Evolutionary conservation across 306 rosid genomes (phyloP).

Genomic region (Aeschynomene evenia): DNA sequence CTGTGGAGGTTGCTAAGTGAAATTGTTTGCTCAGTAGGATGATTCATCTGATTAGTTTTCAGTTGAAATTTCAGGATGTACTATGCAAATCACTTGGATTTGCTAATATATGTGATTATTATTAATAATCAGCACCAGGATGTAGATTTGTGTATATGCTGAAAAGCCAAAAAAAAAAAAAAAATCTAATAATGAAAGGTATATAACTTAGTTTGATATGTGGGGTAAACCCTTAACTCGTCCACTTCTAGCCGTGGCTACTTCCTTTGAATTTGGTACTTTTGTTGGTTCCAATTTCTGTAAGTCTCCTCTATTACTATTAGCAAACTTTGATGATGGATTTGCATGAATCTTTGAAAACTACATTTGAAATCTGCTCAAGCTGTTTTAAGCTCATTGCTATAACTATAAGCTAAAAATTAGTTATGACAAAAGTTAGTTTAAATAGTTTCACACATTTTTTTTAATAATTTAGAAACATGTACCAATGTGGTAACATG

Average conservation of each 20-base stretch:
- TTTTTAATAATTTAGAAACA: too few species aligned
- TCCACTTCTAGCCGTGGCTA: background rate
- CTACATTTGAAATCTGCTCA: background rate
- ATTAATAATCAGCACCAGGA: constrained; percentile 5
- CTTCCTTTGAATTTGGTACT: too few species aligned
- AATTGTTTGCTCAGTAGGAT: background rate
- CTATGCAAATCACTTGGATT: background rate
- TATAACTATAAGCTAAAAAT: too few species aligned
- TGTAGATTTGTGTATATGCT: constrained; percentile 35
- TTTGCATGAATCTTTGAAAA: background rate
- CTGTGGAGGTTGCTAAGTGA: background rate
- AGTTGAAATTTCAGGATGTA: constrained; percentile 16
- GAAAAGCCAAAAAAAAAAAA: background rate
- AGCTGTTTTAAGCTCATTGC: too few species aligned
- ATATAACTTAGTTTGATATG: background rate
- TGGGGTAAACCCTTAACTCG: background rate
- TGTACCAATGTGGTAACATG: too few species aligned
- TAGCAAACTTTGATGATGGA: background rate
- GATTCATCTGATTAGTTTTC: constrained; percentile 6
- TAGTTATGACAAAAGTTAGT: too few species aligned
- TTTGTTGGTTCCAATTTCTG: background rate
- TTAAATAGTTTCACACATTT: too few species aligned
- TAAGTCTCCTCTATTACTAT: background rate
- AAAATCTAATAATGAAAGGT: background rate
- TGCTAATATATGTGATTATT: background rate